Evolutionary conservation across 2,329 filamentous ascomycete genomes (phyloP).

Genomic region (Penicillium sp.): DNA sequence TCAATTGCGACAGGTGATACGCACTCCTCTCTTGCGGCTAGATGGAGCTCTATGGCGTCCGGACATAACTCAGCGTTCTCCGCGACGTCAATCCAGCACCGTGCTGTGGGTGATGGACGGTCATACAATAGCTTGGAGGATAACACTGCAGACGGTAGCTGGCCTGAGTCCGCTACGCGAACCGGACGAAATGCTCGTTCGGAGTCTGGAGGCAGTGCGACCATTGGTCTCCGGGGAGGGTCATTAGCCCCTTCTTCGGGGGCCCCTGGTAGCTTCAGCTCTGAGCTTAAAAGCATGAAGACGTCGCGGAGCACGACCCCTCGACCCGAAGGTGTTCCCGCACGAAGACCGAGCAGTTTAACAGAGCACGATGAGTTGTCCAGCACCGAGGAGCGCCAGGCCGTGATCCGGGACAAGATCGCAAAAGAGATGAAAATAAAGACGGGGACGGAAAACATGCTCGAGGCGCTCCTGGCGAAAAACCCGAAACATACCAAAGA

Average conservation of each 20-base stretch:
- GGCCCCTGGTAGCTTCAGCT: slow-evolving; percentile 77
- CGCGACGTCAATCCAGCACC: slow-evolving; percentile 36
- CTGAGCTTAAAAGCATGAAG: slow-evolving; percentile 71
- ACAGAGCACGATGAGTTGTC: too few relatives aligned
- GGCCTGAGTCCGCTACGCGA: slow-evolving; percentile 29
- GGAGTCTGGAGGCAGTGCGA: slow-evolving; percentile 49
- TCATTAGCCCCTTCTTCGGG: slow-evolving; percentile 38
- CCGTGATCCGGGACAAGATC: slow-evolving; percentile 69
- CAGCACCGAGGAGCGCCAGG: slow-evolving; percentile 68
- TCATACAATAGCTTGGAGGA: slow-evolving; percentile 35
- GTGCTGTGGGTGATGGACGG: slow-evolving; percentile 30
- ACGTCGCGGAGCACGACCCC: slow-evolving; percentile 54
- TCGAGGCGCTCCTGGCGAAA: slow-evolving; percentile 88
- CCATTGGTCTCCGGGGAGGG: slow-evolving; percentile 54
- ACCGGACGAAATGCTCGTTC: slow-evolving; percentile 41
- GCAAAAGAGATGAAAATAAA: slow-evolving; percentile 97
- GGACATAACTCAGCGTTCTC: slow-evolving; percentile 37
- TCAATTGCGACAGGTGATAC: slow-evolving; percentile 31
- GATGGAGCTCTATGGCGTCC: slow-evolving; percentile 41
- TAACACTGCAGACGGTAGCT: slow-evolving; percentile 32
- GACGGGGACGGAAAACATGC: slow-evolving; percentile 91
- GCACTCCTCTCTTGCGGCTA: too few relatives aligned
- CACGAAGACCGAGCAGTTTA: slow-evolving; percentile 47
- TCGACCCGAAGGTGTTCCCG: too few relatives aligned
- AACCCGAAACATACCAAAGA: slow-evolving; percentile 93